phyloP scores from a whole-genome alignment of 768 basidiomycete species.

The Trametes cubensis region DNA sequence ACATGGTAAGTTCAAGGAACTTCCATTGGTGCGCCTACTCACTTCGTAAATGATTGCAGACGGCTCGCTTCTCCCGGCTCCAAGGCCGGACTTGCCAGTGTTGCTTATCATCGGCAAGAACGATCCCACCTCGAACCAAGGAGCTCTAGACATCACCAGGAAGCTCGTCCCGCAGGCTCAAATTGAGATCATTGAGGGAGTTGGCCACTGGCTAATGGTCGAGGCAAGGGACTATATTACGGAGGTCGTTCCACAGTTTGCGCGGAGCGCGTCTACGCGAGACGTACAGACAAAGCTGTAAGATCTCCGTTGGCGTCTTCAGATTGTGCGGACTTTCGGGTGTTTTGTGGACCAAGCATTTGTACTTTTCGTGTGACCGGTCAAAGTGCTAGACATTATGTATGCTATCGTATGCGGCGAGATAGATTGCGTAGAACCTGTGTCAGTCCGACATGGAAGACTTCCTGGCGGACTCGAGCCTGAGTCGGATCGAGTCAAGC shows the following conservation, averaged over 20 bases:
- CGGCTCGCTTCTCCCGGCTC: conserved; percentile 45
- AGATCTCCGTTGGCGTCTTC: background rate
- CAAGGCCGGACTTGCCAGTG: conserved; percentile 55
- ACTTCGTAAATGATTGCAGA: conserved; percentile 36
- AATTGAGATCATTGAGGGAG: conserved; percentile 53
- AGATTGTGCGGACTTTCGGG: background rate
- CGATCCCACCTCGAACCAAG: conserved; percentile 51
- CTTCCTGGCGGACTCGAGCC: background rate
- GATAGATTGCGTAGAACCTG: background rate
- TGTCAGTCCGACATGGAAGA: background rate
- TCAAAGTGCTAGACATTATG: background rate
- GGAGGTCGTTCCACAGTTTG: conserved; percentile 26
- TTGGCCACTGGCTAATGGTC: conserved; percentile 72
- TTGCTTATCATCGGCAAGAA: conserved; percentile 62
- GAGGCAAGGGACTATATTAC: conserved; percentile 61
- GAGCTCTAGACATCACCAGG: conserved; percentile 44
- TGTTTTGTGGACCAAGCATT: background rate
- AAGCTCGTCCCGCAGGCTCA: conserved; percentile 56
- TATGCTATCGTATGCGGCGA: background rate
- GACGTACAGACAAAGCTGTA: conserved; percentile 20
- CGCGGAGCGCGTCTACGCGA: background rate
- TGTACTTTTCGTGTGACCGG: background rate
- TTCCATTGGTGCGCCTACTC: background rate
- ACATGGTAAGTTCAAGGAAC: conserved; percentile 32
- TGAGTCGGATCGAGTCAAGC: conserved; percentile 1